Base-by-base conservation (phyloP, 1,284 basidiomycete species). In the Sphaerobolus stellatus region DNA sequence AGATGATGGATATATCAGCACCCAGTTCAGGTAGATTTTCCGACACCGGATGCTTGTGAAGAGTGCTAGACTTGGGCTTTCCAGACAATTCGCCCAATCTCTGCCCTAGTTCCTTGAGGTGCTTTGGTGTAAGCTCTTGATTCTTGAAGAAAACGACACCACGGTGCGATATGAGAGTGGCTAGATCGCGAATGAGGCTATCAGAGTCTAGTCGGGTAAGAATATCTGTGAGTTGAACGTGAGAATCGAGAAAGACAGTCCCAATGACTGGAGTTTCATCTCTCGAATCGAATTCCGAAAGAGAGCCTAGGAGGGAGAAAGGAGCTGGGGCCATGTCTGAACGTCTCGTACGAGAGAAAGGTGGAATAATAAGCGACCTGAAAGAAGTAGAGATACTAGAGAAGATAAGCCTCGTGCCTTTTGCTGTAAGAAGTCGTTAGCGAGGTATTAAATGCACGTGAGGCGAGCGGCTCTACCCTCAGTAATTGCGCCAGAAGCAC, bases 131-230 rank as follows among this genome's bases (percentile, higher is more conserved):
- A 50, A 82, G 58, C 40, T 75, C 71, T 59, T 83, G 86, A 27
- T 78, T 71, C 20, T 80, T 75, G 77, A 90, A 87, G 71, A 89
- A 88, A 27, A 86, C 84, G 45, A 89, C 87, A 11, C 86, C 85
- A 36, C 86, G 82, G 56, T 86, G 79, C 2, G 85, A 82, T 54
- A 88, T 72, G 53, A 63, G 41, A 13, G 49, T 33, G 30, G 56
- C 50, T 28, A 61, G 57, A 29, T 53, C 52, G n/a, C 44, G 31
- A 22, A 70, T 64, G 43, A 78, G 66, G 50, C 74, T 74, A 50
- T 78, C 75, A 2, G 73, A 60, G 57, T 78, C 72, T 5, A 63
- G 54, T 2, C 72, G 72, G 14, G 68, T 62, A 27, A 78, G 62
- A 27, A 77, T 61, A 11, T 70, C 64, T 3, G 65, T 64, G 9